Percentiles rank a stretch among this genome's conserved stretches.
These are phyloP conservation scores for Penicillium antarcticum DNA, from an alignment of 495 filamentous ascomycete species.

Conservation along the genomic window DNA sequence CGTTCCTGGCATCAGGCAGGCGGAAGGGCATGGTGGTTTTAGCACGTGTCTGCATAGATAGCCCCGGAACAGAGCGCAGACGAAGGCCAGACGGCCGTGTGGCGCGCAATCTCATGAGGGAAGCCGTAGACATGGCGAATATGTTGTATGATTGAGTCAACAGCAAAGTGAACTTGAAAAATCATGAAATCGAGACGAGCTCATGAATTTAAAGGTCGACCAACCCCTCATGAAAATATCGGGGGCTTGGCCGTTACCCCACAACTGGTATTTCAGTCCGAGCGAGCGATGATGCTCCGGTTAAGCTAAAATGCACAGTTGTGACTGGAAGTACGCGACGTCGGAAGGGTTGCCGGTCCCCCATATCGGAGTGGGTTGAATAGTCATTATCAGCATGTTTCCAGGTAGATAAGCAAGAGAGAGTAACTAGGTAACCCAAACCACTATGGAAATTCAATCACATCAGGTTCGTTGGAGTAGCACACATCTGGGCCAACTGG, in stretches of 20 bases:
- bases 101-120: constrained; percentile 19
- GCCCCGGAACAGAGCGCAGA: constrained; percentile 8
- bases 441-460: constrained; percentile 13
- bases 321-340: background rate
- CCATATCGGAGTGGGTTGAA: background rate
- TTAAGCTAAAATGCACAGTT: background rate
- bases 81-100: constrained; percentile 11
- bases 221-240: background rate
- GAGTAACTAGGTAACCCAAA: background rate
- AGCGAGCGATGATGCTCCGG: background rate
- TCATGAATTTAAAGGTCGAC: background rate
- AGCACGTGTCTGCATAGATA: constrained; percentile 19
- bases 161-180: background rate
- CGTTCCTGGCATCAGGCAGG: constrained; percentile 35
- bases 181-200: background rate
- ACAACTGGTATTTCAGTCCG: background rate
- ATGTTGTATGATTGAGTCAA: background rate
- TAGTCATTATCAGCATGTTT: background rate
- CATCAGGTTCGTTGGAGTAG: constrained; percentile 9
- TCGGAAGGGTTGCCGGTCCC: constrained; percentile 1
- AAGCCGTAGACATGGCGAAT: constrained; percentile 16
- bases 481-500: constrained; percentile 9
- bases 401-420: constrained; percentile 4
- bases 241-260: constrained; percentile 7
- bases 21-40: constrained; percentile 33